These are phyloP conservation scores for Lactifluus piperatus DNA, from an alignment of 768 basidiomycete genomes.

Conservation along the genomic window DNA sequence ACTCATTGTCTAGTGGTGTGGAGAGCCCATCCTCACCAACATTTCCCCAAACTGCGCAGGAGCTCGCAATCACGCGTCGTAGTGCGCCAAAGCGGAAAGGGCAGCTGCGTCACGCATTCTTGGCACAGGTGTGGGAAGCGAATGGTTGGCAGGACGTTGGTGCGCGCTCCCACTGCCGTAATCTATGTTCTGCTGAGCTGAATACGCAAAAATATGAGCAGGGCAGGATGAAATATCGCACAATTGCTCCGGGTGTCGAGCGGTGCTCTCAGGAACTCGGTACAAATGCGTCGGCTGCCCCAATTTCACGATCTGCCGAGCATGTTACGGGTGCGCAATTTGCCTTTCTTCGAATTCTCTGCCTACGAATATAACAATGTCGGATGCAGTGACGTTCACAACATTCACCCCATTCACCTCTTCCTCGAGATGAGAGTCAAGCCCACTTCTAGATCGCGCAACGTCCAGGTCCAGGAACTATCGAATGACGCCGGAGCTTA, in stretches of 20 bases:
- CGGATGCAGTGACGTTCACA: slow-evolving; percentile 67
- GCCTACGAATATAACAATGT: slow-evolving; percentile 5
- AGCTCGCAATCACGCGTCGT: slow-evolving; percentile 46
- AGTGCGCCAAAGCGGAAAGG: slow-evolving; percentile 67
- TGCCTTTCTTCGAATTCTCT: background rate
- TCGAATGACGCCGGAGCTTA: slow-evolving; percentile 12
- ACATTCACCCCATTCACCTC: slow-evolving; percentile 82
- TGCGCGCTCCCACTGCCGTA: slow-evolving; percentile 31
- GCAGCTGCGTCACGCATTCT: slow-evolving; percentile 72
- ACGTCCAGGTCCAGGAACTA: slow-evolving; percentile 36
- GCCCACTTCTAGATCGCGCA: slow-evolving; percentile 30
- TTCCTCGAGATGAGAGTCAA: slow-evolving; percentile 77
- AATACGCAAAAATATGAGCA: slow-evolving; percentile 25
- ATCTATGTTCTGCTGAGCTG: background rate
- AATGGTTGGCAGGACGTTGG: slow-evolving; percentile 85
- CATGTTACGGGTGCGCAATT: slow-evolving; percentile 62
- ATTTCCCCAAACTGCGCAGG: slow-evolving; percentile 27
- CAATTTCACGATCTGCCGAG: slow-evolving; percentile 73
- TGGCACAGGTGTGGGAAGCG: slow-evolving; percentile 80
- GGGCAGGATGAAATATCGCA: slow-evolving; percentile 66
- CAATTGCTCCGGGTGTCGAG: slow-evolving; percentile 76
- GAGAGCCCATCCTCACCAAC: slow-evolving; percentile 39
- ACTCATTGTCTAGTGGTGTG: slow-evolving; percentile 47
- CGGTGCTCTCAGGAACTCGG: slow-evolving; percentile 48
- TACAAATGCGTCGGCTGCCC: slow-evolving; percentile 82